phyloP scores from a whole-genome alignment of 176 grass and related monocot species.

The Otatea glauca region DNA sequence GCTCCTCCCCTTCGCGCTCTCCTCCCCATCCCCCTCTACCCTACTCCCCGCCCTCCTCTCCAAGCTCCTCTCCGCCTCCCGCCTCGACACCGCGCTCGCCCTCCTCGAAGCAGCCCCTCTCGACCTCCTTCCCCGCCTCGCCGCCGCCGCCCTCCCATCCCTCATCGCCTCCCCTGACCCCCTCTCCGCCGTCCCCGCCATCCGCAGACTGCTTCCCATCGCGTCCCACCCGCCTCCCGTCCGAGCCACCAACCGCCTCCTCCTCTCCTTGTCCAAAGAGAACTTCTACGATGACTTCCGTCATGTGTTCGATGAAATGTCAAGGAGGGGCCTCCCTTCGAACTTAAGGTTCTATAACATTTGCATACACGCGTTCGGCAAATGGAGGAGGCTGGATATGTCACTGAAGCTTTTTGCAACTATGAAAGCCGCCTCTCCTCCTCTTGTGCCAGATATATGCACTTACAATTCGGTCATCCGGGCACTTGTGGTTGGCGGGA shows the following conservation, averaged over 20 bases:
- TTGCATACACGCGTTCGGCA: conserved; percentile 80
- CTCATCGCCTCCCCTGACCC: conserved; percentile 60
- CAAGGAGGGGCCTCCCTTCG: conserved; percentile 55
- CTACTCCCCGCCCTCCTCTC: conserved; percentile 41
- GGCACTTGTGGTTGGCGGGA: conserved; percentile 56
- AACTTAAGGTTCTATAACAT: conserved; percentile 77
- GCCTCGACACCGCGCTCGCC: conserved; percentile 56
- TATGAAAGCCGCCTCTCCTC: conserved; percentile 61
- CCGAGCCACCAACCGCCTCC: conserved; percentile 59
- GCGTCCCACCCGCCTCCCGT: conserved; percentile 42
- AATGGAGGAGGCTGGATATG: conserved; percentile 62
- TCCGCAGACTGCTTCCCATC: conserved; percentile 54
- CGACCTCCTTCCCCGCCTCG: conserved; percentile 54
- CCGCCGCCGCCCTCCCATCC: conserved; percentile 64
- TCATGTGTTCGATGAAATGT: conserved; percentile 77
- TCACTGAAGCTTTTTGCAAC: conserved; percentile 64
- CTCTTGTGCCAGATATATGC: conserved; percentile 63
- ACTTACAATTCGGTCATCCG: conserved; percentile 83
- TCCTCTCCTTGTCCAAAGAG: conserved; percentile 56
- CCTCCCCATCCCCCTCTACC: conserved; percentile 22
- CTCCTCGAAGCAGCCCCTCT: conserved; percentile 54
- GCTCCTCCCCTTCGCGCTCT: conserved; percentile 58
- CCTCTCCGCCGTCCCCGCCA: conserved; percentile 50
- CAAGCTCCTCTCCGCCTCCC: conserved; percentile 55
- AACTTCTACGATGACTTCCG: conserved; percentile 64